A percentile compares a stretch with the other conserved stretches of the same genome.
Evolutionary conservation across 2,329 filamentous ascomycete species (phyloP).

Genomic region (Sporothrix mexicana): DNA sequence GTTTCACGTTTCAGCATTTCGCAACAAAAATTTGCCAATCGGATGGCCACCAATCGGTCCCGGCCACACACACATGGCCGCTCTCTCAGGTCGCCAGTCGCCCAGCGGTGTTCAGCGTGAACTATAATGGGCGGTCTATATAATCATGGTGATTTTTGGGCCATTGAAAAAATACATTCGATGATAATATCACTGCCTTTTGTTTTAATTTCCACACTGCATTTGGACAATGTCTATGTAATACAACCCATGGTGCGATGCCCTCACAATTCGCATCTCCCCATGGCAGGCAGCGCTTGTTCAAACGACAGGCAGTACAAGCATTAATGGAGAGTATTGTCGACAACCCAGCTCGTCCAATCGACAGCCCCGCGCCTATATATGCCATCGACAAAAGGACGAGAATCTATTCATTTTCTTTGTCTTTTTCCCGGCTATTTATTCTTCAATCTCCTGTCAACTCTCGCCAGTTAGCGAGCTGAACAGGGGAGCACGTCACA

Average conservation of each 20-base stretch:
- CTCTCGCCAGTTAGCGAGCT: conserved; percentile 11
- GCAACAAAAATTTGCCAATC: not conserved
- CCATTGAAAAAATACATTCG: too few relatives aligned
- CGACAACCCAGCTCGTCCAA: conserved; percentile 23
- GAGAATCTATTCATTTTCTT: not conserved
- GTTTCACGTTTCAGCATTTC: conserved; percentile 5
- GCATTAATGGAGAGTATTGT: not conserved
- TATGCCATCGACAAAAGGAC: not conserved
- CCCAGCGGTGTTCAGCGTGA: not conserved
- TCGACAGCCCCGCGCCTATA: conserved; percentile 27
- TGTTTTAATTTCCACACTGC: too few relatives aligned
- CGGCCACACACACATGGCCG: conserved; percentile 18
- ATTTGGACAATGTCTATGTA: not conserved
- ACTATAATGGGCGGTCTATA: too few relatives aligned
- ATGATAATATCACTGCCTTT: too few relatives aligned
- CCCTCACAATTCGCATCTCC: not conserved
- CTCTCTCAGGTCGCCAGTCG: not conserved
- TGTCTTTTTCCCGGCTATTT: not conserved
- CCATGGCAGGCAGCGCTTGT: conserved; percentile 20
- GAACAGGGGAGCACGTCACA: conserved; percentile 26
- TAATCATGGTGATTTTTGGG: too few relatives aligned
- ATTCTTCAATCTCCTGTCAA: not conserved
- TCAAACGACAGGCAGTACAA: not conserved
- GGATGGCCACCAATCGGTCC: not conserved
- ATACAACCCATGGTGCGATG: not conserved